Conservation (phyloP, 306 rosid genomes). For the Canavalia gladiata region DNA sequence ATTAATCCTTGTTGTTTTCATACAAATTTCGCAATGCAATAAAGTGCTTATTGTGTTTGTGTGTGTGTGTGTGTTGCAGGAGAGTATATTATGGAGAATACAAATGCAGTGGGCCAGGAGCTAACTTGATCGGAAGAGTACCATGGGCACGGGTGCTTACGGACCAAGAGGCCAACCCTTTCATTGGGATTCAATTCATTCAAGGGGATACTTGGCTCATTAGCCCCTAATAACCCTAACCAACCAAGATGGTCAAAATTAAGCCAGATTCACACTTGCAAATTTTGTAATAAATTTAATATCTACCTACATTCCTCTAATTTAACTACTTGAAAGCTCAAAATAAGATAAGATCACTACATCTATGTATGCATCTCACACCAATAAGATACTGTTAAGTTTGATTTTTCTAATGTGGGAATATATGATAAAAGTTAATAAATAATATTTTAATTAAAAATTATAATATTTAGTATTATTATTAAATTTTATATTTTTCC, state of each 20-base stretch:
- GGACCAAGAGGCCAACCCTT: slow-evolving; percentile 72
- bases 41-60: background rate
- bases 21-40: background rate
- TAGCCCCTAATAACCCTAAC: slow-evolving; percentile 29
- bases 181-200: slow-evolving; percentile 65
- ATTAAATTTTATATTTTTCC: too few species aligned
- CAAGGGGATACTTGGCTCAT: slow-evolving; percentile 75
- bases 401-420: too few species aligned
- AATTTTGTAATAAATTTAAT: background rate
- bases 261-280: background rate
- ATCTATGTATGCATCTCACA: background rate
- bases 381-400: background rate
- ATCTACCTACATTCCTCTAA: slow-evolving; percentile 6
- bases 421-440: too few species aligned
- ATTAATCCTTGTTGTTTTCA: background rate
- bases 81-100: slow-evolving; percentile 78
- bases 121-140: slow-evolving; percentile 69
- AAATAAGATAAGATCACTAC: background rate
- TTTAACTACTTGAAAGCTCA: background rate
- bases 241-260: background rate
- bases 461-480: too few species aligned
- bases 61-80: slow-evolving; percentile 46
- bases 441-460: too few species aligned
- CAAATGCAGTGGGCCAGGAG: slow-evolving; percentile 84
- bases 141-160: slow-evolving; percentile 64